phyloP scores from a whole-genome alignment of 768 basidiomycete species.

The Mycena floridula region DNA sequence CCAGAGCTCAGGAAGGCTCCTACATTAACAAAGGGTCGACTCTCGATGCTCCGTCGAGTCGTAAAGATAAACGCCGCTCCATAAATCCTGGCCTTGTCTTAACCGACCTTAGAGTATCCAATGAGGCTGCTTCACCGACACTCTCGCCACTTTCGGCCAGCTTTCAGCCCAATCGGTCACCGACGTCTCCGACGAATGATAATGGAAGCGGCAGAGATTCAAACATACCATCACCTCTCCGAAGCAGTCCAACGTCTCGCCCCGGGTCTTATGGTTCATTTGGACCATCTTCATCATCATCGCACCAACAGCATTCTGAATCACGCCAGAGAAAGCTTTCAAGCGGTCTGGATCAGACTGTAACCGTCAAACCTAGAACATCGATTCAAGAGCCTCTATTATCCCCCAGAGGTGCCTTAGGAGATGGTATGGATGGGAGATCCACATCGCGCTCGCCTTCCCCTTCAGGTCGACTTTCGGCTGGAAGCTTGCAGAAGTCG shows the following conservation, averaged over 20 bases:
- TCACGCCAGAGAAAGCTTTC: no score
- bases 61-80: conserved; percentile 39
- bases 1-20: conserved; percentile 30
- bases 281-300: no score
- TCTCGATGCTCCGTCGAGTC: conserved; percentile 25
- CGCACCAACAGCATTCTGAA: no score
- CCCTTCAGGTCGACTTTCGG: conserved; percentile 10
- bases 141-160: conserved; percentile 26
- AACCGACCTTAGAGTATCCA: conserved; percentile 22
- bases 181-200: conserved; percentile 19
- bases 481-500: neutral
- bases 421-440: no score
- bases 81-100: conserved; percentile 40
- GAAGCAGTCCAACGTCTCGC: no score
- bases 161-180: conserved; percentile 16
- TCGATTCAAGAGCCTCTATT: no score
- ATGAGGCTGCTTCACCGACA: conserved; percentile 17
- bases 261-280: no score
- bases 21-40: conserved; percentile 9
- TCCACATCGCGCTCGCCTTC: conserved; percentile 22
- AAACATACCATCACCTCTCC: no score
- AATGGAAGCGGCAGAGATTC: no score
- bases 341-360: no score
- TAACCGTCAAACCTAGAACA: no score
- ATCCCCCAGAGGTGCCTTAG: no score